Evolutionary conservation across 441 rosid species (phyloP).

Genomic region (Pelargonium fulgidum): DNA sequence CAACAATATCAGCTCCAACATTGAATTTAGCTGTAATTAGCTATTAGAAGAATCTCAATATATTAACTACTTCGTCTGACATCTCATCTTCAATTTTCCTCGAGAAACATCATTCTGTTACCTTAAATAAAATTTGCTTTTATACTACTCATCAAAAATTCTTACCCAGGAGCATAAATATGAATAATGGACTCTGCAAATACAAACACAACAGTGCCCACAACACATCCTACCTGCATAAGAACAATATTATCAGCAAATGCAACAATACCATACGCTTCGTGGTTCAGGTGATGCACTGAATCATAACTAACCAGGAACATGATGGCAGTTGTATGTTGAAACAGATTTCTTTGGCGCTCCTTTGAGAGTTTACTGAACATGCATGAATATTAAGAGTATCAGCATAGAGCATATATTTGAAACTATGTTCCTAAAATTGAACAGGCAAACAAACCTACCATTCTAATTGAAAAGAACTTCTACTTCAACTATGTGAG

Average conservation of each 20-base stretch:
- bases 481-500: too few species aligned
- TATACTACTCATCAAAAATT: slow-evolving; percentile 1
- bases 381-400: slow-evolving; percentile 6
- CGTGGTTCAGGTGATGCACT: slow-evolving; percentile 2
- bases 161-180: slow-evolving; percentile 9
- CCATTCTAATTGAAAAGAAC: not conserved
- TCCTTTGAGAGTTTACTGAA: slow-evolving; percentile 4
- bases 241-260: not conserved
- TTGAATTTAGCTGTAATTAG: not conserved
- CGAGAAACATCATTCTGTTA: not conserved
- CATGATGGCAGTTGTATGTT: slow-evolving; percentile 4
- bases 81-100: slow-evolving; percentile 5
- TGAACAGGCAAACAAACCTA: not conserved
- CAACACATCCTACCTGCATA: slow-evolving; percentile 8
- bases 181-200: slow-evolving; percentile 10
- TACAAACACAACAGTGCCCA: slow-evolving; percentile 3
- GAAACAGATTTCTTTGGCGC: slow-evolving; percentile 6
- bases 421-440: not conserved
- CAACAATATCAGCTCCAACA: not conserved
- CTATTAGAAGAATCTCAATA: not conserved
- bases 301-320: not conserved
- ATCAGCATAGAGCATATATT: slow-evolving; percentile 4
- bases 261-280: not conserved
- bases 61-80: not conserved
- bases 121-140: too few species aligned